Conservation (phyloP, 768 basidiomycete species). For the Calocera cornea region DNA sequence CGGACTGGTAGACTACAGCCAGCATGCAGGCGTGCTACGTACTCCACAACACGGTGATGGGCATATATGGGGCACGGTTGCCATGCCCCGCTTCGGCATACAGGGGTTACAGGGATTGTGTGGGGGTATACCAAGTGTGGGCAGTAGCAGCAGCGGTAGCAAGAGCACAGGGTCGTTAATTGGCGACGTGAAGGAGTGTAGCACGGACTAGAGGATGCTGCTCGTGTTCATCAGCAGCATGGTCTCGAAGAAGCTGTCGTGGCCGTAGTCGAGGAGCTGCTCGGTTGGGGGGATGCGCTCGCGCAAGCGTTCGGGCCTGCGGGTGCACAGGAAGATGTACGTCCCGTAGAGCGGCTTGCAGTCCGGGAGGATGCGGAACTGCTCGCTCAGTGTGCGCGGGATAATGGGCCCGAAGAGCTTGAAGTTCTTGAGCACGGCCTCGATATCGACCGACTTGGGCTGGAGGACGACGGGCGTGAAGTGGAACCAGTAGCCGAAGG, state of each 20-base stretch:
- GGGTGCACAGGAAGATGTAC: background rate
- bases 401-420: background rate
- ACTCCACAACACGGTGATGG: background rate
- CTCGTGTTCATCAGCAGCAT: background rate
- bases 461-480: slow-evolving; percentile 40
- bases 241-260: background rate
- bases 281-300: background rate
- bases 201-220: background rate
- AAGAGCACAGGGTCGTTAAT: background rate
- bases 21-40: background rate
- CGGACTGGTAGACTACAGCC: too few species aligned
- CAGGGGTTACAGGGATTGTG: background rate
- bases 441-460: background rate
- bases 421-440: background rate
- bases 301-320: background rate
- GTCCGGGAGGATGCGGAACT: background rate
- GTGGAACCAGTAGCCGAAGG: slow-evolving; percentile 66
- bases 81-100: background rate
- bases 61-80: background rate
- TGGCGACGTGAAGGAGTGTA: background rate
- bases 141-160: background rate
- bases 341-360: background rate
- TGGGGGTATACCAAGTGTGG: background rate
- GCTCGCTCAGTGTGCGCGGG: background rate
- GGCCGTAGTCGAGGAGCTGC: background rate